Evolutionary conservation across 352 stramenopile species (phyloP).

Genomic region (Phytophthora sojae): DNA sequence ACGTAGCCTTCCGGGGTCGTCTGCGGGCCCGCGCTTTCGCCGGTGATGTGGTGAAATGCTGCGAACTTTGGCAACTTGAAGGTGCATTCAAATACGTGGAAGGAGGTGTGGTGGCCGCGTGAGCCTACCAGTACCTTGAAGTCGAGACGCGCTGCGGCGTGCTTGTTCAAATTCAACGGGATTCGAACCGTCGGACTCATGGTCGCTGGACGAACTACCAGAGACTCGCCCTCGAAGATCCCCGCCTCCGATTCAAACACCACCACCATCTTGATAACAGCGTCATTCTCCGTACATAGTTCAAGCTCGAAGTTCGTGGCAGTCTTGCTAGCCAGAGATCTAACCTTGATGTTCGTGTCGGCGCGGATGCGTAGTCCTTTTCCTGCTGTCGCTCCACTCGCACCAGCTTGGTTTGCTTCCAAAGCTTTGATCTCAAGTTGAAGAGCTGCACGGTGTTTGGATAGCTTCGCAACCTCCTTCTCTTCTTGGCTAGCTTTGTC

Average conservation of each 20-base stretch:
- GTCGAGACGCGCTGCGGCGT: conserved; percentile 68
- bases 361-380: conserved; percentile 66
- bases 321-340: conserved; percentile 56
- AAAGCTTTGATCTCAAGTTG: conserved; percentile 82
- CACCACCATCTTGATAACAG: conserved; percentile 89
- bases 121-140: conserved; percentile 84
- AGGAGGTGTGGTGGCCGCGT: conserved; percentile 76
- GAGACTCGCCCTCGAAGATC: conserved; percentile 88
- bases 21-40: conserved; percentile 28
- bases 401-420: conserved; percentile 50
- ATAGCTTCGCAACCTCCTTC: conserved; percentile 84
- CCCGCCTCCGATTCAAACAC: conserved; percentile 89
- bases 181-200: conserved; percentile 58
- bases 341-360: conserved; percentile 70
- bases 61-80: conserved; percentile 90
- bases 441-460: conserved; percentile 78
- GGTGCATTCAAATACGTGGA: conserved; percentile 89
- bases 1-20: conserved; percentile 58
- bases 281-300: conserved; percentile 85
- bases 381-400: conserved; percentile 12
- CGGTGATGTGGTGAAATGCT: conserved; percentile 70
- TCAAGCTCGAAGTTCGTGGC: conserved; percentile 80
- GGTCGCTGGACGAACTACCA: conserved; percentile 64
- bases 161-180: conserved; percentile 71
- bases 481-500: conserved; percentile 67